phyloP scores from a whole-genome alignment of 345 rosid species.

The Eucalyptus sp. region DNA sequence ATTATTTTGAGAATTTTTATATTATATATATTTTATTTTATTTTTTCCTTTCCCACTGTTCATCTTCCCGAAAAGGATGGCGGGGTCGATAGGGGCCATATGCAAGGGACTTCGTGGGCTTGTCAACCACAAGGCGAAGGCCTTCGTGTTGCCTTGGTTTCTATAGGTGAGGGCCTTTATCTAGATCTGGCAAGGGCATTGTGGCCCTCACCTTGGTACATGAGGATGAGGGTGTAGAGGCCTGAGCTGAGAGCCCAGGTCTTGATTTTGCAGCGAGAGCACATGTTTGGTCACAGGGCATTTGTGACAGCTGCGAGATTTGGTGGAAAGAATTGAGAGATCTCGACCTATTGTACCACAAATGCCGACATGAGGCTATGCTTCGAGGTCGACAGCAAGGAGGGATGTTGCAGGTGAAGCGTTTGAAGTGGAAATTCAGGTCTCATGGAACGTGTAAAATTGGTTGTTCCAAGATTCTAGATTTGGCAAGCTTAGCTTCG shows the following conservation, averaged over 20 bases:
- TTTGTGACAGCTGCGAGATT: conserved; percentile 42
- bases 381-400: conserved; percentile 31
- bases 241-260: conserved; percentile 13
- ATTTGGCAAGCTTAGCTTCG: background rate
- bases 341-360: conserved; percentile 44
- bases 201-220: background rate
- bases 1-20: background rate
- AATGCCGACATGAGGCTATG: conserved; percentile 43
- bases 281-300: conserved; percentile 45
- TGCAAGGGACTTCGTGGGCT: background rate
- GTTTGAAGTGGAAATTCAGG: conserved; percentile 66
- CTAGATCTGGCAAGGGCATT: background rate
- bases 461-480: conserved; percentile 48
- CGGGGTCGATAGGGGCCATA: background rate
- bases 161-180: background rate
- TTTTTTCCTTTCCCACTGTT: background rate
- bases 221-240: background rate
- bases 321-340: conserved; percentile 54
- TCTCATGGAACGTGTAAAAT: conserved; percentile 83
- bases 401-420: conserved; percentile 44
- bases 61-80: background rate
- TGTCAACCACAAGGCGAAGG: background rate
- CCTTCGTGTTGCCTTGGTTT: background rate
- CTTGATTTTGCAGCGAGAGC: conserved; percentile 52
- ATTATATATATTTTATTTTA: background rate